Evolutionary conservation across 2,329 filamentous ascomycete genomes (phyloP).

Genomic region (Aschersonia sp.): DNA sequence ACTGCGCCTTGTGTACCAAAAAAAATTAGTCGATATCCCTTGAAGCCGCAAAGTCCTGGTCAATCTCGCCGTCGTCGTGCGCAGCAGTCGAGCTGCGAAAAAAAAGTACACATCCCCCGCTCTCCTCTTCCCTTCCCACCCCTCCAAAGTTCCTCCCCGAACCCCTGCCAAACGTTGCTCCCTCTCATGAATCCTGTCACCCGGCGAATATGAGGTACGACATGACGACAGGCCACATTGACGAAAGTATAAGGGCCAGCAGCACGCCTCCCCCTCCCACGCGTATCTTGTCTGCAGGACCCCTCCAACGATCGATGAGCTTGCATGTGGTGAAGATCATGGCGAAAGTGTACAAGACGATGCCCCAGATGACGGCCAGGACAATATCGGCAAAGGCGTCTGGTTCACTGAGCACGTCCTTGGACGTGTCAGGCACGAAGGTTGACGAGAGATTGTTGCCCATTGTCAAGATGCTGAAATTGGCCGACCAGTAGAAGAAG

Average conservation of each 20-base stretch:
- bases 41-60: not conserved
- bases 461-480: slow-evolving; percentile 11
- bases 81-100: not conserved
- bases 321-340: slow-evolving; percentile 26
- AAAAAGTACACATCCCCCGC: too few species aligned
- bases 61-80: not conserved
- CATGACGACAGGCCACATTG: slow-evolving; percentile 21
- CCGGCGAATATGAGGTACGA: slow-evolving; percentile 14
- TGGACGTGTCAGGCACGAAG: slow-evolving; percentile 22
- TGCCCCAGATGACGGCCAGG: slow-evolving; percentile 19
- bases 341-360: slow-evolving; percentile 20
- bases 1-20: not conserved
- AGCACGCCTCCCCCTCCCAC: slow-evolving; percentile 14
- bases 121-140: too few species aligned
- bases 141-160: too few species aligned
- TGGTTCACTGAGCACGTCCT: slow-evolving; percentile 14
- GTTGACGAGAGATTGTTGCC: slow-evolving; percentile 25
- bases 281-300: slow-evolving; percentile 18
- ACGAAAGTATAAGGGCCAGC: slow-evolving; percentile 17
- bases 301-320: slow-evolving; percentile 28
- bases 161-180: too few species aligned
- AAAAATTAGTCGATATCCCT: not conserved
- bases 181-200: not conserved
- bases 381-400: slow-evolving; percentile 17
- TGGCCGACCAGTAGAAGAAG: not conserved